These are phyloP conservation scores for Linderniella brevidens DNA, from an alignment of 257 asterid species.

Conservation along the genomic window DNA sequence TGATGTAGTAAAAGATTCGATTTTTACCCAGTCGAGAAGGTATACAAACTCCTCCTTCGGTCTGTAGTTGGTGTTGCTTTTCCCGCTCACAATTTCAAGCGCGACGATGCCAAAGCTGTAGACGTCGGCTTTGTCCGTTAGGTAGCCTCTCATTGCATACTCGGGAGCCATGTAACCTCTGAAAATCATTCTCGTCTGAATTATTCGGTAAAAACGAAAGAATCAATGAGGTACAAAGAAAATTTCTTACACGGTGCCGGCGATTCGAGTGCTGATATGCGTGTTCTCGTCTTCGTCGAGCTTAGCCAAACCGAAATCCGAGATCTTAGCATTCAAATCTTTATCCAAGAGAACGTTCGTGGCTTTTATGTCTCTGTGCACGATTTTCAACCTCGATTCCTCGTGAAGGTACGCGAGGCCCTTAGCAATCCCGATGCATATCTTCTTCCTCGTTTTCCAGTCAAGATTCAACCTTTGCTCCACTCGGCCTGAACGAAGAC, in stretches of 20 bases:
- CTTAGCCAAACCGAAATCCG: constrained; percentile 80
- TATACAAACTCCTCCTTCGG: constrained; percentile 53
- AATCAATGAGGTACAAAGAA: background rate
- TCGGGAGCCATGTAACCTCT: constrained; percentile 85
- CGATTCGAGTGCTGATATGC: constrained; percentile 72
- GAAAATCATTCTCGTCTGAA: background rate
- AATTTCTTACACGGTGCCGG: constrained; percentile 55
- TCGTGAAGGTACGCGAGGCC: constrained; percentile 80
- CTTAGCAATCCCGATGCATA: constrained; percentile 52
- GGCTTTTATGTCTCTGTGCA: constrained; percentile 72
- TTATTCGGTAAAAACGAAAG: background rate
- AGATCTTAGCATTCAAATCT: constrained; percentile 51
- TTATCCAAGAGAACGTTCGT: constrained; percentile 71
- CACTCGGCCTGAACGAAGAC: constrained; percentile 22
- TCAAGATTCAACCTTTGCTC: constrained; percentile 39
- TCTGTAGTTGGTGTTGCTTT: constrained; percentile 36
- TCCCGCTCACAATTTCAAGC: constrained; percentile 58
- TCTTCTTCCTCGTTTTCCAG: constrained; percentile 48
- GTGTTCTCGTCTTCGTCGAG: constrained; percentile 73
- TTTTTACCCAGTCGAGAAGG: constrained; percentile 65
- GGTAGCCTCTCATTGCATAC: constrained; percentile 59
- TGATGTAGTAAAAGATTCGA: background rate
- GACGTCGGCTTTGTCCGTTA: constrained; percentile 70
- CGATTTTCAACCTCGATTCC: constrained; percentile 71
- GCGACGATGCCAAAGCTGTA: constrained; percentile 62